Base-by-base conservation (phyloP, 2,329 filamentous ascomycete species). In the Dactylellina leptospora region DNA sequence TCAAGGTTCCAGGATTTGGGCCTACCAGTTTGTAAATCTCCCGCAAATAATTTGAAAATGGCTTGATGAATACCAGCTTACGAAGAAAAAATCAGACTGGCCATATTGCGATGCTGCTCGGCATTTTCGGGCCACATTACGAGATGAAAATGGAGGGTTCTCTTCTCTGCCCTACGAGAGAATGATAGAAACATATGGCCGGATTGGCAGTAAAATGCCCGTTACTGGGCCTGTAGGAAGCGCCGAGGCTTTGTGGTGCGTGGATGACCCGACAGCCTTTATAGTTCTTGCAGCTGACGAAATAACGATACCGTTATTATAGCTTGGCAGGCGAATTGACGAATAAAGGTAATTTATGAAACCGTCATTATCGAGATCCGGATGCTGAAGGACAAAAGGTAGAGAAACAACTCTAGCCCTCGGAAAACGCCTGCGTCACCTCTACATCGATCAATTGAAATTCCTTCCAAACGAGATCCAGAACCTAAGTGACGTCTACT, bases 51-150 rank as follows among this genome's bases (percentile, higher is more conserved):
- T 44, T 20, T 45, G n/a, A n/a, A n/a, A n/a, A n/a, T n/a, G n/a
- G n/a, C n/a, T n/a, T n/a, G n/a, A n/a, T n/a, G n/a, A 18, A 20
- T 18, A 3, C 16, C 20, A 45, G 10, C n/a, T 45, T 4, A 45
- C 40, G 4, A 4, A 45, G 1, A 45, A 10, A 20, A 6, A n/a
- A 48, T 16, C 74, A 84, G 84, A 87, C 80, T 99, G 95, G 95
- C 92, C 95, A 1, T 97, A 97, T 81, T 99, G 95, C 81, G 85
- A 86, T 75, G 86, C 88, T 61, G 90, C 90, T 20, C 85, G 87
- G 69, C 88, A 89, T 75, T 85, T 97, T 78, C 86, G 84, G 23
- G 85, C 85, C 69, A 84, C 86, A 70, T 84, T 88, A 22, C 38
- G 84, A 81, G 47, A 83, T 83, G 62, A 84, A 84, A 77, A 80